Evolutionary conservation across 2,329 filamentous ascomycete species (phyloP).

Genomic region (Sclerotinia sclerotiorum): DNA sequence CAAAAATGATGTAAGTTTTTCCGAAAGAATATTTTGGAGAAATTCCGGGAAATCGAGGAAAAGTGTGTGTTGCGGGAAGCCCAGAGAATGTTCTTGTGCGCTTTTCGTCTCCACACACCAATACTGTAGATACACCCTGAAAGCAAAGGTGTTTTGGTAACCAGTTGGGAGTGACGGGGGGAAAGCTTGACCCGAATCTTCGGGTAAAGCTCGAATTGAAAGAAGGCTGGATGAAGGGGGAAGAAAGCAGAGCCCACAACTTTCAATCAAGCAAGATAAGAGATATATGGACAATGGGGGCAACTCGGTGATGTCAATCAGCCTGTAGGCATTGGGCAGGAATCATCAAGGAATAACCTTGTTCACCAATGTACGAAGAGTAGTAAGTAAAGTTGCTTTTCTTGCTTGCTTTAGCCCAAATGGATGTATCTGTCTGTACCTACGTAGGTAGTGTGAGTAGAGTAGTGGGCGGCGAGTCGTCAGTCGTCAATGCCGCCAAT

Average conservation of each 20-base stretch:
- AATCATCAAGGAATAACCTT: constrained; percentile 31
- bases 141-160: constrained; percentile 1
- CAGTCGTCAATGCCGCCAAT: constrained; percentile 10
- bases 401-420: constrained; percentile 3
- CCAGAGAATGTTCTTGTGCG: constrained; percentile 7
- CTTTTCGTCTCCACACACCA: constrained; percentile 6
- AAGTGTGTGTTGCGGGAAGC: constrained; percentile 12
- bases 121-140: constrained; percentile 7
- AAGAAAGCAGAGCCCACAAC: neutral
- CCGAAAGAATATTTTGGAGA: constrained; percentile 2
- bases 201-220: constrained; percentile 20
- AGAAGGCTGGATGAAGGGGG: neutral
- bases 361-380: constrained; percentile 5
- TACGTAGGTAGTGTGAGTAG: neutral
- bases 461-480: constrained; percentile 16
- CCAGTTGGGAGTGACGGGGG: constrained; percentile 13
- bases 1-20: constrained; percentile 7
- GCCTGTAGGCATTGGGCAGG: constrained; percentile 34
- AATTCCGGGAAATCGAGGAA: constrained; percentile 3
- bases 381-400: constrained; percentile 8
- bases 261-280: constrained; percentile 17
- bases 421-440: neutral
- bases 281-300: constrained; percentile 3
- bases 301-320: constrained; percentile 11
- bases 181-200: constrained; percentile 9